Conservation (phyloP, 139 green algal species). For the Chlorella vulgaris region DNA sequence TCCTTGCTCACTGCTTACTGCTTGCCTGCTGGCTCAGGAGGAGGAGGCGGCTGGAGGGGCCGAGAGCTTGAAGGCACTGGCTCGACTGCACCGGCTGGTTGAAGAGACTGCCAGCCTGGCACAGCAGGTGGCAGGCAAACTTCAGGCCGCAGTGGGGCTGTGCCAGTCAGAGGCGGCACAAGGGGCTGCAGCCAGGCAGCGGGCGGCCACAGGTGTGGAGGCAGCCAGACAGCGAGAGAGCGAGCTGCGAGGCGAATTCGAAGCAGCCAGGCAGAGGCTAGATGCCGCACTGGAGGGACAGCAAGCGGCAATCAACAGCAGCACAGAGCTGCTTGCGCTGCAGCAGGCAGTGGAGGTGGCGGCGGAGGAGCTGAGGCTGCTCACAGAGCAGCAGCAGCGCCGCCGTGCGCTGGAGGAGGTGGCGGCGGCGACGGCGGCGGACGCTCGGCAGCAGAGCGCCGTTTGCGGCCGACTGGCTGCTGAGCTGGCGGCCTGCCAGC, state of each 20-base stretch:
- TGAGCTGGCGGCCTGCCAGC: no score
- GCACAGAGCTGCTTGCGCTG: background rate
- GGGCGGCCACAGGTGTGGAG: no score
- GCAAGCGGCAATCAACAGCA: no score
- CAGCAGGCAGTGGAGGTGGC: background rate
- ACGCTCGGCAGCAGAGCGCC: background rate
- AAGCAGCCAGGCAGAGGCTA: no score
- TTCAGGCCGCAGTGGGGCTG: background rate
- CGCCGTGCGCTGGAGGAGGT: background rate
- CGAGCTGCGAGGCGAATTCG: no score
- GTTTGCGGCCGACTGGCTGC: no score
- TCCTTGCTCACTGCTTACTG: no score
- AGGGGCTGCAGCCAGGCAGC: no score
- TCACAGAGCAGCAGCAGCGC: background rate
- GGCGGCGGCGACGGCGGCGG: background rate
- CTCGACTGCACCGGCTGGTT: background rate
- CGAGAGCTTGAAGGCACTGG: background rate
- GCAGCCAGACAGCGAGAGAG: no score
- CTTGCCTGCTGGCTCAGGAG: no score
- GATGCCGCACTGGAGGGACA: no score
- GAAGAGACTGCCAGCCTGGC: background rate
- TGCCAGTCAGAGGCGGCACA: no score
- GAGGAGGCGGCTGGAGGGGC: background rate
- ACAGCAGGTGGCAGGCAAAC: background rate
- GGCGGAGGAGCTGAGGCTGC: slow-evolving; percentile 3